These are phyloP conservation scores for Ceratopteris richardii DNA, from an alignment of 75 land plant genomes.

Conservation along the genomic window DNA sequence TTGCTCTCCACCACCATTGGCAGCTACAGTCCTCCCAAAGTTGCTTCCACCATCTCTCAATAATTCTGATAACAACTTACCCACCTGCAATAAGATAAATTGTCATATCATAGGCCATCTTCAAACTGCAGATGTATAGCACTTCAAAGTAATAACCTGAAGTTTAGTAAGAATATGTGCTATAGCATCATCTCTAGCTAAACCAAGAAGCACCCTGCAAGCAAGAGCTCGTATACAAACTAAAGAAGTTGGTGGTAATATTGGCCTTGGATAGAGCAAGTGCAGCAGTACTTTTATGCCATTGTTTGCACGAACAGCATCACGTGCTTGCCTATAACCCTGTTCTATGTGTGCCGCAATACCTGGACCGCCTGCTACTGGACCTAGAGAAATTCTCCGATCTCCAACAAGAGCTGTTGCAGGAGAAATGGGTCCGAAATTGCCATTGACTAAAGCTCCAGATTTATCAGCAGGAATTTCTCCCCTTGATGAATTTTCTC, in stretches of 20 bases:
- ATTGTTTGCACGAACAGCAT: conserved; percentile 94
- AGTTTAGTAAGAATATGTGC: conserved; percentile 98
- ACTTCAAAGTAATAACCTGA: conserved; percentile 39
- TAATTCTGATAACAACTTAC: conserved; percentile 91
- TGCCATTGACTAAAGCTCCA: too few species aligned
- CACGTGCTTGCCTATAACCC: conserved; percentile 92
- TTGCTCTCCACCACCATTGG: conserved; percentile 60
- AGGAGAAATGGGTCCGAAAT: conserved; percentile 14
- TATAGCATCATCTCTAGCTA: conserved; percentile 93
- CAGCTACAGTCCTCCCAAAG: conserved; percentile 23
- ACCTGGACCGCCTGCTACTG: conserved; percentile 84
- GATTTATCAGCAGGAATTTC: conserved; percentile 23
- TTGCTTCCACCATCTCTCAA: conserved; percentile 79
- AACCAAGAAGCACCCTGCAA: conserved; percentile 90
- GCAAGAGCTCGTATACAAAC: conserved; percentile 94
- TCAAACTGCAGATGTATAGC: neutral
- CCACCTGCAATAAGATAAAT: conserved; percentile 51
- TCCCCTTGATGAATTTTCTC: conserved; percentile 10
- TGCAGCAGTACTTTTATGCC: conserved; percentile 95
- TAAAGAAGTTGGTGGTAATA: conserved; percentile 60
- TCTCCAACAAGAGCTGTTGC: conserved; percentile 75
- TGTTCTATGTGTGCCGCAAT: conserved; percentile 93
- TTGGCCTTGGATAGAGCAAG: conserved; percentile 76
- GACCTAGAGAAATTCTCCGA: conserved; percentile 86
- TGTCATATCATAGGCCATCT: neutral